A percentile compares a stretch with the other conserved stretches of the same genome.
These are phyloP conservation scores for Takakia lepidozioides DNA, from an alignment of 225 moss, liverwort and hornwort species.

Conservation along the genomic window DNA sequence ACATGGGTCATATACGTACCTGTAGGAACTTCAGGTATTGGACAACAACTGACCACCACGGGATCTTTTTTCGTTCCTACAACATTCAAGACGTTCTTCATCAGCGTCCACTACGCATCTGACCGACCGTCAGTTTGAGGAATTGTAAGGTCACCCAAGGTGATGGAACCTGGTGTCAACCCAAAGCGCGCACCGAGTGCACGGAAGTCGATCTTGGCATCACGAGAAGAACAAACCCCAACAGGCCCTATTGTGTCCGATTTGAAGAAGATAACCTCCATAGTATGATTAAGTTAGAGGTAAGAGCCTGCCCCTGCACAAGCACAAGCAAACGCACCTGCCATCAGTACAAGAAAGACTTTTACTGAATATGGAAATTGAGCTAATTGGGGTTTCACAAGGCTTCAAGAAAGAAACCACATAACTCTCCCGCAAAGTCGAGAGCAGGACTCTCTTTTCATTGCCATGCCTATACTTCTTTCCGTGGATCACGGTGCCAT, in stretches of 20 bases:
- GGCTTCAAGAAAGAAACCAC: too few species aligned
- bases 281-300: slow-evolving; percentile 1
- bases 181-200: neutral
- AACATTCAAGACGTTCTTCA: slow-evolving; percentile 4
- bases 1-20: too few species aligned
- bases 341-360: too few species aligned
- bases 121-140: too few species aligned
- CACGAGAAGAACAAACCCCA: neutral
- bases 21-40: too few species aligned
- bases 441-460: too few species aligned
- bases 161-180: neutral
- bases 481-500: too few species aligned
- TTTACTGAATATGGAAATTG: too few species aligned
- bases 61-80: slow-evolving; percentile 5
- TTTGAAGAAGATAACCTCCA: neutral
- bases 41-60: neutral
- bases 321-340: slow-evolving; percentile 3
- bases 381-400: too few species aligned
- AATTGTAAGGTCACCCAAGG: too few species aligned
- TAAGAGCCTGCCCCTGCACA: slow-evolving; percentile 3
- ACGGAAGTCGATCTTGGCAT: neutral
- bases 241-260: neutral
- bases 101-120: slow-evolving; percentile 1
- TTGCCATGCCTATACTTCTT: too few species aligned
- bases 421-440: too few species aligned